phyloP scores from a whole-genome alignment of 2,329 filamentous ascomycete species.

The Alternaria panax region DNA sequence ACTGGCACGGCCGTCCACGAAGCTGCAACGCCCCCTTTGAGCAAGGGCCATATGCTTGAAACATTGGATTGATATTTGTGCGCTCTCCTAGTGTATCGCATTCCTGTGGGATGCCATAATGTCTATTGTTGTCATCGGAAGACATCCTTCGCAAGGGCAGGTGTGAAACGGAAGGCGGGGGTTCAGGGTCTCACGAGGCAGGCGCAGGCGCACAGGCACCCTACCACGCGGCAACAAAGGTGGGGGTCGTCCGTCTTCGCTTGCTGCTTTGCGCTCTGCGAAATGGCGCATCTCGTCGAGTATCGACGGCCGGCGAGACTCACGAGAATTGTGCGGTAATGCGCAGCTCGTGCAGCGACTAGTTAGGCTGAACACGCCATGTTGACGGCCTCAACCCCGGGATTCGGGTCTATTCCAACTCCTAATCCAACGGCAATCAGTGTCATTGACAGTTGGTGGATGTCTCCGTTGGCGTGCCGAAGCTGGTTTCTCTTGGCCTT shows the following conservation, averaged over 20 bases:
- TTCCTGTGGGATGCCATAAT: not conserved
- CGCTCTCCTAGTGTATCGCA: not conserved
- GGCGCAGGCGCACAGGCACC: constrained; percentile 14
- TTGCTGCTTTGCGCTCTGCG: not conserved
- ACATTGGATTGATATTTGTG: not conserved
- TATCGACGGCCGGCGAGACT: not conserved
- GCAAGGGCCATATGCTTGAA: not conserved
- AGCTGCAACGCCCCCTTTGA: not conserved
- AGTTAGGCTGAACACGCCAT: not conserved
- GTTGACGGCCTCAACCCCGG: constrained; percentile 6
- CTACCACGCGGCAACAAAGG: constrained; percentile 13
- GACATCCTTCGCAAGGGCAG: constrained; percentile 5
- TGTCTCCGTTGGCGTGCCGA: constrained; percentile 4
- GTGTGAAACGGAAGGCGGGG: constrained; percentile 12
- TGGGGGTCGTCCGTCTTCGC: not conserved
- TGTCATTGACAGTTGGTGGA: constrained; percentile 5
- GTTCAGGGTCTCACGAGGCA: constrained; percentile 7
- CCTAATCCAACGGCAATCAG: not conserved
- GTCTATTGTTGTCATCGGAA: not conserved
- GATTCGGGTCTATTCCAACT: constrained; percentile 6
- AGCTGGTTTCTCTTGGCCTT: constrained; percentile 5
- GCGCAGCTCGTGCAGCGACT: constrained; percentile 9
- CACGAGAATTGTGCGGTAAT: not conserved
- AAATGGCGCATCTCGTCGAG: constrained; percentile 4
- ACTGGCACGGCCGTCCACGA: not conserved